Evolutionary conservation across 2,329 filamentous ascomycete genomes (phyloP).

Genomic region (Verticillium nubilum): DNA sequence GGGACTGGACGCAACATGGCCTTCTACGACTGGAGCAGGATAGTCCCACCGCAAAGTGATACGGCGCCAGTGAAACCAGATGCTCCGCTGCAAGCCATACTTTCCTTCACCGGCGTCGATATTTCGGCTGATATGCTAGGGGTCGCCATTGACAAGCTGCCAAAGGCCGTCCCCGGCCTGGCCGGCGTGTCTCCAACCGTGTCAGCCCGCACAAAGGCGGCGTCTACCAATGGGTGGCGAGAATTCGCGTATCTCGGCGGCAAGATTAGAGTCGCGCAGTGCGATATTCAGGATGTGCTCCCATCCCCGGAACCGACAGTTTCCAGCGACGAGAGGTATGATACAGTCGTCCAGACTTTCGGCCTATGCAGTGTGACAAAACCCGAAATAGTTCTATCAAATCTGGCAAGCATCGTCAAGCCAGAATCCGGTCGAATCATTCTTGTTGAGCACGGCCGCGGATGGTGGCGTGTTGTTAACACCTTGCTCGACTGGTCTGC

Average conservation of each 20-base stretch:
- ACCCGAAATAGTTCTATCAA: constrained; percentile 46
- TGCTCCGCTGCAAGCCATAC: constrained; percentile 21
- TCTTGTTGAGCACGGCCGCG: constrained; percentile 58
- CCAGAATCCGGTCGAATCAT: constrained; percentile 54
- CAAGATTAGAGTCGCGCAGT: constrained; percentile 41
- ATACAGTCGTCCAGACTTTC: constrained; percentile 60
- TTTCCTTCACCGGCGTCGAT: constrained; percentile 57
- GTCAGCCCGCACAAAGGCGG: background rate
- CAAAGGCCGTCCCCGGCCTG: constrained; percentile 33
- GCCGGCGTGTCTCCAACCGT: constrained; percentile 17
- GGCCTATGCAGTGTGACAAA: constrained; percentile 58
- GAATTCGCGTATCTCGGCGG: constrained; percentile 28
- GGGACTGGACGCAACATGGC: constrained; percentile 57
- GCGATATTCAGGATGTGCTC: constrained; percentile 40
- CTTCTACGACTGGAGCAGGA: constrained; percentile 47
- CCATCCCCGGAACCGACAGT: constrained; percentile 28
- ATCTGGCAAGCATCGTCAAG: constrained; percentile 45
- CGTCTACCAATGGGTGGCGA: background rate
- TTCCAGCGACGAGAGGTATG: constrained; percentile 41
- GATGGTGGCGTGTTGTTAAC: constrained; percentile 50
- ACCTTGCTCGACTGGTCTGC: constrained; percentile 50
- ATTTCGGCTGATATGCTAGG: constrained; percentile 56
- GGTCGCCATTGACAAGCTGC: constrained; percentile 48
- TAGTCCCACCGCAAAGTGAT: background rate
- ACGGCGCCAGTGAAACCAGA: background rate